phyloP scores from a whole-genome alignment of 495 filamentous ascomycete species.

The Halenospora varia region DNA sequence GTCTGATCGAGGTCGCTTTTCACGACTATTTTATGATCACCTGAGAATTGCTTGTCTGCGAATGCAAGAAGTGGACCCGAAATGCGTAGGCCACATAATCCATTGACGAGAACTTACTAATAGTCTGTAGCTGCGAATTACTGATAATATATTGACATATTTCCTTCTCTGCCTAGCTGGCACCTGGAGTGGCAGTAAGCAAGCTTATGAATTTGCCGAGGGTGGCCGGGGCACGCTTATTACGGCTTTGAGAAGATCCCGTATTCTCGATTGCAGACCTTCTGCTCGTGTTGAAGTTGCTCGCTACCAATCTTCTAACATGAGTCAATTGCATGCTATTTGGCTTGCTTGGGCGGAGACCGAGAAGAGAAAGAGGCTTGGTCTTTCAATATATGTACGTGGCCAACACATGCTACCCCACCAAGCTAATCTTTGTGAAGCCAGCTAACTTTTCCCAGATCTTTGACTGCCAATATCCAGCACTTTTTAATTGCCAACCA shows the following conservation, averaged over 20 bases:
- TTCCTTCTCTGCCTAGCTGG: conserved; percentile 26
- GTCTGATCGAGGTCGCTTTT: conserved; percentile 22
- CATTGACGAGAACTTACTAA: not conserved
- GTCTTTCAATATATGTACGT: conserved; percentile 28
- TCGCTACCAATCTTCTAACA: conserved; percentile 3
- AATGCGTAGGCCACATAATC: conserved; percentile 8
- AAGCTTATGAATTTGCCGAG: conserved; percentile 26
- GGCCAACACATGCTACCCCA: no score
- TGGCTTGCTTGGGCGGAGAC: conserved; percentile 25
- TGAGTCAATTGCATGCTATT: conserved; percentile 16
- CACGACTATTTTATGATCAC: conserved; percentile 22
- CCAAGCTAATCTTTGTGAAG: not conserved
- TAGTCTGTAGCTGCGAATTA: conserved; percentile 16
- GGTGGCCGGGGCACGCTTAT: conserved; percentile 24
- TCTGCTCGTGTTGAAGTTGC: conserved; percentile 3
- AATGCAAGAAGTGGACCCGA: conserved; percentile 16
- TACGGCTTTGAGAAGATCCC: conserved; percentile 21
- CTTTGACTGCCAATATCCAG: conserved; percentile 24
- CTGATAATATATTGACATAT: conserved; percentile 24
- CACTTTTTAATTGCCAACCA: conserved; percentile 27
- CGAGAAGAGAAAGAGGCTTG: conserved; percentile 27
- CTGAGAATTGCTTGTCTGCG: conserved; percentile 17
- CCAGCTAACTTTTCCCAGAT: conserved; percentile 13
- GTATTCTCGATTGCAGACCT: conserved; percentile 26
- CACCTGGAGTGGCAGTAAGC: conserved; percentile 26